Percentiles rank a stretch among this genome's conserved stretches.
Evolutionary conservation across 257 asterid genomes (phyloP).

Genomic region (Penstemon newberryi): DNA sequence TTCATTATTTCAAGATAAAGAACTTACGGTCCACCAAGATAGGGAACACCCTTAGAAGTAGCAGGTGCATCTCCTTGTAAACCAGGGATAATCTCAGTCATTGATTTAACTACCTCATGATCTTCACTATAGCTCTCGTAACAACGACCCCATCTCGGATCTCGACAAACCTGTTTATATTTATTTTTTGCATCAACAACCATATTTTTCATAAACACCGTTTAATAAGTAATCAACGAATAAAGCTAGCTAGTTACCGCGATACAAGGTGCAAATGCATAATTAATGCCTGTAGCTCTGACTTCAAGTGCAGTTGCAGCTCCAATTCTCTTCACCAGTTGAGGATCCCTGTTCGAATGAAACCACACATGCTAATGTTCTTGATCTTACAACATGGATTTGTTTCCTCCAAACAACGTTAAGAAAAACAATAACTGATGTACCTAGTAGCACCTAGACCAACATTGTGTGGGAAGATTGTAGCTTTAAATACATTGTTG

Average conservation of each 20-base stretch:
- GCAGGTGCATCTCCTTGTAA: conserved; percentile 45
- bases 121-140: conserved; percentile 51
- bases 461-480: conserved; percentile 68
- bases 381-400: too few relatives aligned
- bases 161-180: conserved; percentile 42
- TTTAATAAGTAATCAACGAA: not conserved
- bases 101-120: conserved; percentile 35
- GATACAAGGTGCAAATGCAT: conserved; percentile 69
- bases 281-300: conserved; percentile 68
- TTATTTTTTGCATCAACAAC: too few relatives aligned
- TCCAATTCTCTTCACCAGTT: conserved; percentile 56
- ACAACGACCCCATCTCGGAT: conserved; percentile 60
- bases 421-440: not conserved
- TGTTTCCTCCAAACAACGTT: too few relatives aligned
- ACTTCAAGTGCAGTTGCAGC: conserved; percentile 80
- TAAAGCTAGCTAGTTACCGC: conserved; percentile 43
- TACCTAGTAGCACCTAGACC: conserved; percentile 77
- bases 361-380: not conserved
- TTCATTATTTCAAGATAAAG: not conserved
- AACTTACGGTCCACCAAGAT: conserved; percentile 43
- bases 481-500: conserved; percentile 57
- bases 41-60: conserved; percentile 41
- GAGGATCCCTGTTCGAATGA: conserved; percentile 51
- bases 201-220: not conserved
- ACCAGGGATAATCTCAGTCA: conserved; percentile 48